Evolutionary conservation across 192 early-diverging fungal genomes (phyloP), one percentile per base, ranked within the genome.

Genomic region (Diversispora epigaea): DNA sequence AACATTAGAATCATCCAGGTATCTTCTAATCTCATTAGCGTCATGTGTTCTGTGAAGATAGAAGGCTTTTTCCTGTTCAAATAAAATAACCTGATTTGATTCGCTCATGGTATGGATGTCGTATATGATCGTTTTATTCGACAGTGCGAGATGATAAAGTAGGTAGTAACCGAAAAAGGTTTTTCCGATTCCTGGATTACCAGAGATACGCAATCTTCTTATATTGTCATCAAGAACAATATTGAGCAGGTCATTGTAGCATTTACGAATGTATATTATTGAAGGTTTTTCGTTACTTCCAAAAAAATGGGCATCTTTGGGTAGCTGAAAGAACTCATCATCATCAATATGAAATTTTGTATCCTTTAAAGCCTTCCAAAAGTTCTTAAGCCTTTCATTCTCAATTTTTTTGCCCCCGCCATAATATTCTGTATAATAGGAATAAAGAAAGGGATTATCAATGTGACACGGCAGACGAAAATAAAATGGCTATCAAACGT

Each of bases 151-250:
- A 11, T 3, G 0, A 43, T 65, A 46, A 0, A 65, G 11, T 43
- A 43, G 43, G 40, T 46, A 65, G 9, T 44, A 65, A 44, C 46
- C 46, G 9, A 68, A 68, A 49, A 68, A 46, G 7, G 21, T 68
- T 68, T 68, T 68, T 4, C 46, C 46, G 9, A 68, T 68, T 17
- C 66, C 21, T 8, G 46, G 47, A 49, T 68, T 68, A 21, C 66
- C 21, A 50, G 66, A 0, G 11, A 68, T 19, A 49, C 3, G 46
- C 6, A 49, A 47, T 22, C 45, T 9, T 21, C 9, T 14, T 65
- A 44, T 65, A n/a, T 46, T 65, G 0, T 65, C 40, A 45, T 65
- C 1, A 1, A 46, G 0, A 45, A 19, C 44, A 65, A 65, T 65
- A 3, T 65, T 46, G 1, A n/a, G 4, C 19, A 46, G 19, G 3